phyloP scores from a whole-genome alignment of 495 filamentous ascomycete genomes.

The Hyaloscypha hepaticicola region DNA sequence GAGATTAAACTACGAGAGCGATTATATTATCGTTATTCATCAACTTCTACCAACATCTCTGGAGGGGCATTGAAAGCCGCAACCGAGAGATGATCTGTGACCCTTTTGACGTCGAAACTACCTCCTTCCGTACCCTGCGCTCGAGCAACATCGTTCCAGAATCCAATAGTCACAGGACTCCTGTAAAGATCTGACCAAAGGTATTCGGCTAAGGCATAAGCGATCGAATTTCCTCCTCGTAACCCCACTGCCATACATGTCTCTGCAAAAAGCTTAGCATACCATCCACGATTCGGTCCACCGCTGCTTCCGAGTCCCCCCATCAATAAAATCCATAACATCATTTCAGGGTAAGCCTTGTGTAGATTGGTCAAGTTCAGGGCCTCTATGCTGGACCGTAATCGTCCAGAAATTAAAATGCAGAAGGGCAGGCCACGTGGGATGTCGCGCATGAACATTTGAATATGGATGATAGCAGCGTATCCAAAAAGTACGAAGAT shows the following conservation, averaged over 20 bases:
- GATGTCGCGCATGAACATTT: constrained; percentile 17
- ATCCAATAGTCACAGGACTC: constrained; percentile 5
- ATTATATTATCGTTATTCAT: too few relatives aligned
- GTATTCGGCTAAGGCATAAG: background rate
- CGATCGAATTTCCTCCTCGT: constrained; percentile 2
- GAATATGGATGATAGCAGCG: constrained; percentile 10
- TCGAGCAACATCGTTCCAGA: constrained; percentile 17
- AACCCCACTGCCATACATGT: background rate
- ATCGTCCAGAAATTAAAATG: background rate
- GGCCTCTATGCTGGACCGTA: background rate
- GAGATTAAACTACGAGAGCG: too few relatives aligned
- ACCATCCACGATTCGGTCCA: constrained; percentile 2
- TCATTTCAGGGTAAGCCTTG: constrained; percentile 13
- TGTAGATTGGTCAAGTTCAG: background rate
- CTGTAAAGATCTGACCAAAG: constrained; percentile 23
- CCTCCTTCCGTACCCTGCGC: background rate
- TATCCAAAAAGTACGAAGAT: constrained; percentile 10
- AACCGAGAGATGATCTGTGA: constrained; percentile 5
- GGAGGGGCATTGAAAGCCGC: constrained; percentile 10
- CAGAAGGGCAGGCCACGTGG: constrained; percentile 7
- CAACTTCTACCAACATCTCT: background rate
- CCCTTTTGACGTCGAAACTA: background rate
- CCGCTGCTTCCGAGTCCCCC: constrained; percentile 6
- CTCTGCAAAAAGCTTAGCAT: constrained; percentile 10
- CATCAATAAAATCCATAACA: constrained; percentile 15